Evolutionary conservation across 148 eudicot genomes (phyloP), one percentile per base, ranked within the genome.

Genomic region (Persicaria tinctoria): DNA sequence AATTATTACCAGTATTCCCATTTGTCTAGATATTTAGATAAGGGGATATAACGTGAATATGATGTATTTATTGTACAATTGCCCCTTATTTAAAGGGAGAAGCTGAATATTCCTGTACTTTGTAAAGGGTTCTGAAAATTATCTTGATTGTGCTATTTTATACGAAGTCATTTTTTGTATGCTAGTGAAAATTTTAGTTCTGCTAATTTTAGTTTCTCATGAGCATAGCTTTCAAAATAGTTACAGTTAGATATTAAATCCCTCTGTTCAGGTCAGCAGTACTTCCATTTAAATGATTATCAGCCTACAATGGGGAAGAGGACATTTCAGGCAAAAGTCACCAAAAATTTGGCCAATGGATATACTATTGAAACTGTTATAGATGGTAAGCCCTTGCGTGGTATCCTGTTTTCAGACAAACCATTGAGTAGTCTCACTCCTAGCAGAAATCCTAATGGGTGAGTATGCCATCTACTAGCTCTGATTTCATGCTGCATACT

Each of bases 371-470:
- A 95, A 80, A 88, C 97, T 50, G 74, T 88, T 70, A 90, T 95
- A 54, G 99, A 95, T 80, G 99, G 97, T 63, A 90, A 84, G 84
- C 85, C 86, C 73, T 85, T 95, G 54, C 97, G 90, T 75, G 99
- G 99, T 83, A 68, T 95, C 76, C 80, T 95, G 17, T 90, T 95
- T 80, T 79, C 94, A 70, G 87, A 80, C 79, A 83, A 82, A 50
- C 75, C 79, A 57, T 55, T 68, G 75, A 63, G 76, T 76, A 72
- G 71, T 70, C 73, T 81, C 46, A 46, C 75, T 11, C 55, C 75
- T 64, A 79, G 66, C 62, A 77, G 74, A 72, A 84, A 73, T 80
- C 68, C 78, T 46, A 81, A 76, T 50, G 81, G 92, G 97, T 91
- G 75, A 79, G 76, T 11, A 47, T 74, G 20, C 32, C 16, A 10